A percentile compares a stretch with the other conserved stretches of the same genome.
Evolutionary conservation across 2,329 filamentous ascomycete species (phyloP).

Genomic region (Scedosporium apiospermum): DNA sequence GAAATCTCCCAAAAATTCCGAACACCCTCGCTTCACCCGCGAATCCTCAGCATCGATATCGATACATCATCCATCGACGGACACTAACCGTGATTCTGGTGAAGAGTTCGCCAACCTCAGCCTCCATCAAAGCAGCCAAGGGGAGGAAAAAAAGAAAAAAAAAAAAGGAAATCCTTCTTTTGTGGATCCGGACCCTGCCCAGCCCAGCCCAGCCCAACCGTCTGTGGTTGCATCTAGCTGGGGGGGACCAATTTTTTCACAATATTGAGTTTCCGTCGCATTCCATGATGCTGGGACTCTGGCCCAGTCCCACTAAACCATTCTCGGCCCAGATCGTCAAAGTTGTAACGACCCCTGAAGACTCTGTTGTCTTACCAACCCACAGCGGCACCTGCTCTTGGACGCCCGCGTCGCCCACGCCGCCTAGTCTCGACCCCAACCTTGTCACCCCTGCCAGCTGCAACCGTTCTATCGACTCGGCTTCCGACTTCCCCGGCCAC

Average conservation of each 20-base stretch:
- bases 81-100: too few relatives aligned
- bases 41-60: too few relatives aligned
- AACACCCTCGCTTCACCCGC: neutral
- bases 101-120: too few relatives aligned
- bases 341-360: conserved; percentile 3
- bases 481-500: neutral
- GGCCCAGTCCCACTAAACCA: conserved; percentile 7
- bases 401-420: neutral
- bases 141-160: neutral
- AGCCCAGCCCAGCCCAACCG: neutral
- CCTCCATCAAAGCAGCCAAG: neutral
- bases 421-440: neutral
- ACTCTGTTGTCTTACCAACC: neutral
- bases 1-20: neutral
- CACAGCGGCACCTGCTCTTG: neutral
- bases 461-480: neutral
- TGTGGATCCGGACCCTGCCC: neutral
- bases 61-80: too few relatives aligned
- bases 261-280: neutral
- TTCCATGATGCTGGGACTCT: conserved; percentile 9
- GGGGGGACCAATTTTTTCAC: neutral
- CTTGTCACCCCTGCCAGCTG: neutral
- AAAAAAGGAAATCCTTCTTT: neutral
- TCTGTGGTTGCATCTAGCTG: neutral
- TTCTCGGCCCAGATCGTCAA: conserved; percentile 4